Evolutionary conservation across 2,329 filamentous ascomycete genomes (phyloP), one percentile per base, ranked within the genome.

Genomic region (Alternaria gaisen): DNA sequence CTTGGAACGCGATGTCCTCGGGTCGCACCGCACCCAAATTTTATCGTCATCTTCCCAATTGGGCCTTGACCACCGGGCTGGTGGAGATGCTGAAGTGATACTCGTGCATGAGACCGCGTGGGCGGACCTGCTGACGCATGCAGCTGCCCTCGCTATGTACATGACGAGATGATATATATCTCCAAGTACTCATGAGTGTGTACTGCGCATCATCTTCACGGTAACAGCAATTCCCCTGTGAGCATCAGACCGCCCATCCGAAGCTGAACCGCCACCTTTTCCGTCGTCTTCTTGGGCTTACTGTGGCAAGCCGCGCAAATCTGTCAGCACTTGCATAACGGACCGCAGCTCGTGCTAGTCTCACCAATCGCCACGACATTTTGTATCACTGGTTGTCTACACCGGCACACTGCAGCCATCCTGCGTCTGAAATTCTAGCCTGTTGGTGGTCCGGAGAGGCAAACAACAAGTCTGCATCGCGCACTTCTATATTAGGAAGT

Each of bases 61-160:
- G 12, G 58, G 58, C 32, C n/a, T n/a, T 53, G 41, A 38, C 53
- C 60, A 73, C 72, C 71, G 71, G 66, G 38, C 48, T 42, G 53
- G 50, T 43, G 38, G 28, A 41, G 59, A 60, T 62, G 57, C 53
- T 53, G 34, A 57, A 60, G 38, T 32, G 59, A 68, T 59, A 41
- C 57, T 69, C 66, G 51, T 69, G 69, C 68, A 72, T 65, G 20
- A 60, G 61, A 56, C 56, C 54, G 63, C 46, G 55, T 54, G 57
- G 28, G 51, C 53, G 60, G 61, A 63, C 56, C 66, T 72, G 71
- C 71, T 73, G 69, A 74, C 61, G 42, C 34, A 10, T 41, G 58
- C 53, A 63, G 58, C 64, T 72, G 69, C 69, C 70, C 65, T 63
- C 28, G 7, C 53, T 46, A 32, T 32, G 56, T 36, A 56, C 43